Conservation (phyloP, 2,329 filamentous ascomycete genomes). For the Aspergillus pseudotamarii region DNA sequence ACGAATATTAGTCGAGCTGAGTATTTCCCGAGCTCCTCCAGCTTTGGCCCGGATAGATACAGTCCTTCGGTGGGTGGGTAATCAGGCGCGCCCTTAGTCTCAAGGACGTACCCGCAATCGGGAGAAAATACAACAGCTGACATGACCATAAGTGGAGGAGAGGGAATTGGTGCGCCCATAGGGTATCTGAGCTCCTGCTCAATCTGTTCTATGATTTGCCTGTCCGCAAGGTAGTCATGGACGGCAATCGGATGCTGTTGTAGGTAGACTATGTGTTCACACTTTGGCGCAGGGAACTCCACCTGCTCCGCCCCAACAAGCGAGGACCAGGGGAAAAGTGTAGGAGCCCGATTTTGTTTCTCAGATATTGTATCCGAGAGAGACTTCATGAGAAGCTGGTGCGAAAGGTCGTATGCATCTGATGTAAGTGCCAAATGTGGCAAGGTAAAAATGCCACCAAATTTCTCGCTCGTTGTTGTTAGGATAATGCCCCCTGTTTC, state of each 20-base stretch:
- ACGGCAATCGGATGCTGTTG: constrained; percentile 59
- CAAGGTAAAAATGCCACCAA: constrained; percentile 85
- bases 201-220: constrained; percentile 51
- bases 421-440: constrained; percentile 75
- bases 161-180: constrained; percentile 57
- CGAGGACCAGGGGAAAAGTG: constrained; percentile 74
- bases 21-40: constrained; percentile 57
- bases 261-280: constrained; percentile 85
- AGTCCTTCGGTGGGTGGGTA: constrained; percentile 53
- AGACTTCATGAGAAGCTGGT: constrained; percentile 70
- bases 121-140: constrained; percentile 66
- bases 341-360: constrained; percentile 62
- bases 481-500: constrained; percentile 77
- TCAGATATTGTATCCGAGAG: constrained; percentile 65
- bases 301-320: constrained; percentile 56
- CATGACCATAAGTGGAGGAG: constrained; percentile 57
- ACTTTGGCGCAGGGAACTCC: constrained; percentile 67
- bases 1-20: constrained; percentile 57
- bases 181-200: constrained; percentile 64
- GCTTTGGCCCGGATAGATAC: constrained; percentile 60
- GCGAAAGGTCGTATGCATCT: constrained; percentile 59
- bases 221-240: constrained; percentile 31
- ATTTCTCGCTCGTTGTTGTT: constrained; percentile 91
- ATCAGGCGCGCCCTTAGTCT: constrained; percentile 62
- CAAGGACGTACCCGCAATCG: constrained; percentile 67